Base-by-base conservation (phyloP, 2,329 filamentous ascomycete genomes). In the Xylariales sp. region DNA sequence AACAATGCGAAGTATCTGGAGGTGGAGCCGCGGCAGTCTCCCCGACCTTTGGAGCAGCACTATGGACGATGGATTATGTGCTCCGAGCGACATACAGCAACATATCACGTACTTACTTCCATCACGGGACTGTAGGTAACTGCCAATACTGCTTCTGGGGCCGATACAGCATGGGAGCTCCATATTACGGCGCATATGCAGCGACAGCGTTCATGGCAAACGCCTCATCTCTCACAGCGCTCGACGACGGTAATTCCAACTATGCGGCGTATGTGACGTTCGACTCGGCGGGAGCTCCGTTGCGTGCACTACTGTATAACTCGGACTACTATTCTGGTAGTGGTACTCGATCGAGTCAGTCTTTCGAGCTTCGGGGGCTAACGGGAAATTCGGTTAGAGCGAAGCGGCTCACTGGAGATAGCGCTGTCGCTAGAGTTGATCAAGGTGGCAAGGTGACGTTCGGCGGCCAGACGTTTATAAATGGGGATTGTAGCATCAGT, bases 31-130 rank as follows among this genome's bases (percentile, higher is more conserved):
- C 79, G 1, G 76, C 77, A 3, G 78, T 85, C 1, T 78, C 78
- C 0, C 82, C 83, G 0, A 84, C 82, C 0, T 85, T 83, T 64
- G 84, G 84, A 10, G 83, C 83, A 3, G 83, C 79, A 1, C 78
- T 86, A 4, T 86, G 84, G 84, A 83, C 83, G n/a, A 78, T 85
- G 69, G 83, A 86, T 75, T 84, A 83, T 74, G 72, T 77, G 71
- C 70, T 81, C 3, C 78, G 78, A 5, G 78, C 78, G 0, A 74
- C 77, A 16, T 75, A 76, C 43, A 77, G 73, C 72, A 80, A 79
- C 68, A 78, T 82, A 43, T 78, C 79, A 14, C 75, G 79, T n/a
- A 75, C 76, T 0, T 86, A 85, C 69, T 87, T 86, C 78, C 85
- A 87, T 71, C 82, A 84, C 12, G 81, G 84, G 14, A 87, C 85